phyloP scores from a whole-genome alignment of 1,139 yeast genomes.

The Geotrichum macrosporum region DNA sequence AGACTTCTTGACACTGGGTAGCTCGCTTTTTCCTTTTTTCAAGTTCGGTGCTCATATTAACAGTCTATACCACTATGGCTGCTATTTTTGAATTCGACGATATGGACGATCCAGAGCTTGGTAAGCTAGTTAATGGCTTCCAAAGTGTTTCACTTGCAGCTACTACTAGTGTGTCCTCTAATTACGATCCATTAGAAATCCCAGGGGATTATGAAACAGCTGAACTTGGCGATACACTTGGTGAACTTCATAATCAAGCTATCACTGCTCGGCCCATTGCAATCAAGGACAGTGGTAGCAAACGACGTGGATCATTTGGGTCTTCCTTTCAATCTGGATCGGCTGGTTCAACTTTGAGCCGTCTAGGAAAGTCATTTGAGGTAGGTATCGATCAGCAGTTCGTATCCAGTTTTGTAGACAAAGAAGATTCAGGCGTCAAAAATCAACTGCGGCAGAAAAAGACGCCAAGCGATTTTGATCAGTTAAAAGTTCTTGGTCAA shows the following conservation, averaged over 20 bases:
- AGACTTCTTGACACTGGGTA: conserved; percentile 5
- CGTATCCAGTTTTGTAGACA: conserved; percentile 33
- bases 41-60: conserved; percentile 33
- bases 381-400: conserved; percentile 43
- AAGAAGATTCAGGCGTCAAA: conserved; percentile 4
- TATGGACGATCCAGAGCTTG: conserved; percentile 7
- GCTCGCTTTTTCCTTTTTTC: conserved; percentile 22
- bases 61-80: conserved; percentile 19
- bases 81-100: conserved; percentile 26
- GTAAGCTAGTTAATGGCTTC: conserved; percentile 5
- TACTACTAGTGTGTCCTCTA: not conserved
- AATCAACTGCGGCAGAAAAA: conserved; percentile 29
- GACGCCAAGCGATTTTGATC: conserved; percentile 59
- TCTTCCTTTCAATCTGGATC: conserved; percentile 23
- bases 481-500: conserved; percentile 76
- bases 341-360: conserved; percentile 26
- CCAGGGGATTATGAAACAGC: conserved; percentile 22
- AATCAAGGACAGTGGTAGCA: conserved; percentile 14
- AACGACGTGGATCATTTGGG: conserved; percentile 21
- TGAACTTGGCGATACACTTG: conserved; percentile 21
- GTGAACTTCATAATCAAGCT: conserved; percentile 18
- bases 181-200: conserved; percentile 2
- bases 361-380: conserved; percentile 47
- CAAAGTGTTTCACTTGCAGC: conserved; percentile 7
- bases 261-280: conserved; percentile 18